Evolutionary conservation across 805 yeast species (phyloP).

Genomic region (Maudiozyma saulgeensis): DNA sequence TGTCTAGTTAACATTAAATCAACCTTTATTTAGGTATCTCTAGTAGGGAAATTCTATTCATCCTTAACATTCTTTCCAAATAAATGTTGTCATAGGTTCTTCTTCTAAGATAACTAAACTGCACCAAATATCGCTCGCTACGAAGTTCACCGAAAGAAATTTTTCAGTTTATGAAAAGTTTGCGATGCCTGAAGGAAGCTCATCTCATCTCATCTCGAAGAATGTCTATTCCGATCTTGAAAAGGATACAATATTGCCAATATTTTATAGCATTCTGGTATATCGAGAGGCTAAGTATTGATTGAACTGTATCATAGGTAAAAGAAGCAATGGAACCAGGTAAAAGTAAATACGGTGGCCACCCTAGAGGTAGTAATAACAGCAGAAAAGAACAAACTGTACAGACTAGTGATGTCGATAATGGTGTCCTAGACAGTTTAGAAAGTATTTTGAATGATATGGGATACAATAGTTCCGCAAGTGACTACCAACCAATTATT

Average conservation of each 20-base stretch:
- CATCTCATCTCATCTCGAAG: slow-evolving; percentile 12
- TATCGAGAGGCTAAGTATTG: too few relatives aligned
- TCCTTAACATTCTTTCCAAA: too few relatives aligned
- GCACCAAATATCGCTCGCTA: background rate
- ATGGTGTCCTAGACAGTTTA: slow-evolving; percentile 22
- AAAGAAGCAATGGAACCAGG: background rate
- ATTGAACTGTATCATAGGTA: background rate
- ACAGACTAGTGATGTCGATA: slow-evolving; percentile 19
- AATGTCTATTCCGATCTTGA: too few relatives aligned
- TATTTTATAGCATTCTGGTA: too few relatives aligned
- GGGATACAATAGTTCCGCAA: slow-evolving; percentile 11
- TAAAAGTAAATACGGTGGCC: background rate
- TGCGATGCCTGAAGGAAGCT: slow-evolving; percentile 3
- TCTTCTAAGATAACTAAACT: too few relatives aligned
- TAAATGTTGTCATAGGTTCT: too few relatives aligned
- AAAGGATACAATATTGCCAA: too few relatives aligned
- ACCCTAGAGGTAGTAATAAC: background rate
- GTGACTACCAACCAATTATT: slow-evolving; percentile 20
- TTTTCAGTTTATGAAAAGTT: background rate
- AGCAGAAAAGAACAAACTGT: slow-evolving; percentile 6
- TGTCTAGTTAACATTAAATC: too few relatives aligned
- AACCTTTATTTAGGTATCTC: too few relatives aligned
- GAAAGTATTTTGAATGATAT: slow-evolving; percentile 15
- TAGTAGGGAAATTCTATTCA: too few relatives aligned
- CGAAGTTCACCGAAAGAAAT: background rate